phyloP scores from a whole-genome alignment of 129 eudicot species.

The Tagetes erecta region DNA sequence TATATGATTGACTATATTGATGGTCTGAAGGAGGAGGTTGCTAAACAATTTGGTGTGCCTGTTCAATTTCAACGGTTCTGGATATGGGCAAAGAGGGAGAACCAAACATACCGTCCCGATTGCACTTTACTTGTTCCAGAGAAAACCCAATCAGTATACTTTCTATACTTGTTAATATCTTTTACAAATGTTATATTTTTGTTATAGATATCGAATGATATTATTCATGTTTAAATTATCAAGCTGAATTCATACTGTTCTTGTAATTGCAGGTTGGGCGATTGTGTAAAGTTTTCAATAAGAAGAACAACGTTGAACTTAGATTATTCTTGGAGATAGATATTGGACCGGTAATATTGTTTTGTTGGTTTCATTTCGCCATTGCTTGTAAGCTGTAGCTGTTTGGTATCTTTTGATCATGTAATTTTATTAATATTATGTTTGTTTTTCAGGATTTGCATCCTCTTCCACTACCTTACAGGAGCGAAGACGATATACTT shows the following conservation, averaged over 20 bases:
- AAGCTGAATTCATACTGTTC: slow-evolving; percentile 7
- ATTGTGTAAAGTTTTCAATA: slow-evolving; percentile 73
- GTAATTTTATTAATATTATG: slow-evolving; percentile 1
- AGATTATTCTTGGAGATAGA: slow-evolving; percentile 87
- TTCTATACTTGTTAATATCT: slow-evolving; percentile 14
- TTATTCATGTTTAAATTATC: background rate
- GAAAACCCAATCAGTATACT: slow-evolving; percentile 74
- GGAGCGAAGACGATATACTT: slow-evolving; percentile 79
- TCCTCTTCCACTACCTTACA: slow-evolving; percentile 71
- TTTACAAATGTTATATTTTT: background rate
- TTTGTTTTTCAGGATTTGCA: slow-evolving; percentile 58
- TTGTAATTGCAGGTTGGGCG: slow-evolving; percentile 72
- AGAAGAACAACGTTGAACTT: slow-evolving; percentile 83
- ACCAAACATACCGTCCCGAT: slow-evolving; percentile 91
- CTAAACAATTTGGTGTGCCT: slow-evolving; percentile 92
- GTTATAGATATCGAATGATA: background rate
- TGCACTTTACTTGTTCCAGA: slow-evolving; percentile 80
- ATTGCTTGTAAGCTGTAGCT: background rate
- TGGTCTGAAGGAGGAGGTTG: slow-evolving; percentile 82
- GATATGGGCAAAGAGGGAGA: slow-evolving; percentile 97
- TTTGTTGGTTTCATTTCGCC: background rate
- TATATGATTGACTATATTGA: background rate
- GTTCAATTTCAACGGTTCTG: slow-evolving; percentile 88
- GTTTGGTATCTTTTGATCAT: background rate
- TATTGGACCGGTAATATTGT: slow-evolving; percentile 62